Conservation (phyloP, 331 rosid species). For the Pyracantha coccinea region DNA sequence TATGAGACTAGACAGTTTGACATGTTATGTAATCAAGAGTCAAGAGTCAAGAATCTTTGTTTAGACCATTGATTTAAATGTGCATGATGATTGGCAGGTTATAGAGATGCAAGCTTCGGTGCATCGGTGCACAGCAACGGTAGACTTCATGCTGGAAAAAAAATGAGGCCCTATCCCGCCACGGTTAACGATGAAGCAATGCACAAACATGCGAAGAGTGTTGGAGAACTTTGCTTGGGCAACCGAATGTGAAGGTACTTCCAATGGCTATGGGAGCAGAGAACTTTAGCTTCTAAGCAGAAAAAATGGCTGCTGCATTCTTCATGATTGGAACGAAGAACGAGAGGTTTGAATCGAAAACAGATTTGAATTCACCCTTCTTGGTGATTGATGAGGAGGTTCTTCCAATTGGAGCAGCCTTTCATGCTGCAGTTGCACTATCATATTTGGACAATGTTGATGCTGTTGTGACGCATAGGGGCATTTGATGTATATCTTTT, state of each 20-base stretch:
- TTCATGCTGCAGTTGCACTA: constrained; percentile 47
- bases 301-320: constrained; percentile 32
- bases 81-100: constrained; percentile 16
- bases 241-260: constrained; percentile 30
- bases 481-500: too few relatives aligned
- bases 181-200: constrained; percentile 33
- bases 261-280: constrained; percentile 38
- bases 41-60: background rate
- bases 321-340: constrained; percentile 34
- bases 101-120: constrained; percentile 39
- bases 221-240: constrained; percentile 40
- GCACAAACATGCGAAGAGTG: constrained; percentile 34
- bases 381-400: constrained; percentile 38
- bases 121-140: constrained; percentile 29
- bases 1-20: background rate
- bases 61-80: background rate
- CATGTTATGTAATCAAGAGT: background rate
- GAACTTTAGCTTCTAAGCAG: constrained; percentile 50
- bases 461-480: background rate
- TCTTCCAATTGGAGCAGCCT: constrained; percentile 52
- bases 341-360: constrained; percentile 9
- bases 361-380: constrained; percentile 34
- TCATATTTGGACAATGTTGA: constrained; percentile 27
- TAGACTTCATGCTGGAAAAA: constrained; percentile 40
- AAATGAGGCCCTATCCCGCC: constrained; percentile 29